Evolutionary conservation across 192 early-diverging fungal species (phyloP).

Genomic region (Jimgerdemannia flammicorona): DNA sequence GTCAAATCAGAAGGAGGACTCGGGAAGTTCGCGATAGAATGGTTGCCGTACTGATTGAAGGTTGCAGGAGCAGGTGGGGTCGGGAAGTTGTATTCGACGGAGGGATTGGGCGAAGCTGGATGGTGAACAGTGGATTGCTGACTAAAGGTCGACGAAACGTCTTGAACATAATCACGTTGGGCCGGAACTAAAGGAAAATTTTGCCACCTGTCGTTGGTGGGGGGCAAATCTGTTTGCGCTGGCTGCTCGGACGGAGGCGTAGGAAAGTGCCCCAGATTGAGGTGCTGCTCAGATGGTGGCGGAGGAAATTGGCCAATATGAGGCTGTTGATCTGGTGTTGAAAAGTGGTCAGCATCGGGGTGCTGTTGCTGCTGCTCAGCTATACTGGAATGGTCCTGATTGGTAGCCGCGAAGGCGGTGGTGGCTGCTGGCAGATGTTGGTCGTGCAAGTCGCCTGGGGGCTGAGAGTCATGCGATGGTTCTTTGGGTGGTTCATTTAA

Average conservation of each 20-base stretch:
- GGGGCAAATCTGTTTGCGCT: neutral
- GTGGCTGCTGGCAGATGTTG: no score
- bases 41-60: neutral
- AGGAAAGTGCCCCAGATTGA: neutral
- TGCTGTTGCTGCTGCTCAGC: no score
- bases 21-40: constrained; percentile 28
- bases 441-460: no score
- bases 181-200: neutral
- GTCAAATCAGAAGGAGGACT: constrained; percentile 38
- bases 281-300: neutral
- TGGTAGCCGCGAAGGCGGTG: no score
- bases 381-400: no score
- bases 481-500: constrained; percentile 12
- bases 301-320: neutral
- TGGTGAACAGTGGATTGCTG: neutral
- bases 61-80: neutral
- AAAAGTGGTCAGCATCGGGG: no score
- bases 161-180: neutral
- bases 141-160: neutral
- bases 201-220: neutral
- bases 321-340: neutral
- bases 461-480: neutral
- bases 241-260: neutral
- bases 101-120: neutral
- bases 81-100: neutral